Conservation (phyloP, 352 stramenopile species). For the Pythium oligandrum region DNA sequence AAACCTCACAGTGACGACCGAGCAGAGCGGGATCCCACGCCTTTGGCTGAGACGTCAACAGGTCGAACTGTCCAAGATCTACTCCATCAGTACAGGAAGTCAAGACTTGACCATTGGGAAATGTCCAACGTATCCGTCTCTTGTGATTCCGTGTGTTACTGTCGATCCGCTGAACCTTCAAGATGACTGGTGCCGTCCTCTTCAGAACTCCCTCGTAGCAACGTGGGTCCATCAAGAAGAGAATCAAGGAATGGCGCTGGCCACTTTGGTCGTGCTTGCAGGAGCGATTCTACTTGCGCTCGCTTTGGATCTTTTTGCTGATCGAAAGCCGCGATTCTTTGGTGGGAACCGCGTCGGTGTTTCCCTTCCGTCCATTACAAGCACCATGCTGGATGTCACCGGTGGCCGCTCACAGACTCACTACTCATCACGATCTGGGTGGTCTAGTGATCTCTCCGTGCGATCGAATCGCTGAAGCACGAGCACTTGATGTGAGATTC, state of each 20-base stretch:
- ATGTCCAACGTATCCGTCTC: constrained; percentile 12
- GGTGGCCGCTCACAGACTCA: background rate
- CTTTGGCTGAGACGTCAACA: constrained; percentile 5
- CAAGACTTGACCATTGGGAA: background rate
- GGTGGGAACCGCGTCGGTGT: constrained; percentile 5
- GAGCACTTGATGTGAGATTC: too few species aligned
- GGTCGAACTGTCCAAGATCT: too few species aligned
- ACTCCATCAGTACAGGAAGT: too few species aligned
- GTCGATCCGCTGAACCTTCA: constrained; percentile 11
- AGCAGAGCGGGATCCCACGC: background rate
- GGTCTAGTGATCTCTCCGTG: constrained; percentile 11
- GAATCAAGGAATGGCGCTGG: constrained; percentile 19
- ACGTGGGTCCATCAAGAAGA: constrained; percentile 26
- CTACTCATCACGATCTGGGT: background rate
- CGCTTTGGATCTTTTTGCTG: constrained; percentile 24
- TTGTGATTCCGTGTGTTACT: constrained; percentile 22
- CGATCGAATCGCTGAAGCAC: background rate
- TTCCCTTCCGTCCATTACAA: constrained; percentile 20
- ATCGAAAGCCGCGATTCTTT: constrained; percentile 20
- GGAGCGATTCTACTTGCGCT: constrained; percentile 22
- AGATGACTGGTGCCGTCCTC: constrained; percentile 25
- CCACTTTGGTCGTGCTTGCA: constrained; percentile 24
- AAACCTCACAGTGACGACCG: constrained; percentile 3
- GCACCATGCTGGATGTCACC: constrained; percentile 19
- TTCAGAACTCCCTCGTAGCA: constrained; percentile 14